phyloP scores from a whole-genome alignment of 805 yeast species.

The Candida adriatica region DNA sequence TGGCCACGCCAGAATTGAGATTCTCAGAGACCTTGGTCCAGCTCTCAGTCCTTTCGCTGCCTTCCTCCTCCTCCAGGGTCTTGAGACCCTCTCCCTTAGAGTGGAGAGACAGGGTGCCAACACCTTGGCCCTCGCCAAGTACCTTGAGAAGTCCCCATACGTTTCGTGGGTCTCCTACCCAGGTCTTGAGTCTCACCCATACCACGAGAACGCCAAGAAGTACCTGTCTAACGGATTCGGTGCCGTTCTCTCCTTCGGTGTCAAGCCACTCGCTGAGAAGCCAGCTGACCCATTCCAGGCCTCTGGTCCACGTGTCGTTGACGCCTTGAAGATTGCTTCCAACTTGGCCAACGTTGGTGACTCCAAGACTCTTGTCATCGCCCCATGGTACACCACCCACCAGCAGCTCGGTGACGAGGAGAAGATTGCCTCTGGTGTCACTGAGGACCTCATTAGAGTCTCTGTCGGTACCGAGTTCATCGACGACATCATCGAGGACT shows the following conservation, averaged over 20 bases:
- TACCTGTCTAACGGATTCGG: slow-evolving; percentile 79
- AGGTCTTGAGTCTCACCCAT: slow-evolving; percentile 72
- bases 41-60: slow-evolving; percentile 82
- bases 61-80: slow-evolving; percentile 82
- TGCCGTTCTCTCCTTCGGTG: slow-evolving; percentile 85
- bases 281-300: slow-evolving; percentile 56
- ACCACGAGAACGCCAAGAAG: slow-evolving; percentile 78
- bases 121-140: slow-evolving; percentile 72
- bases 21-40: slow-evolving; percentile 90
- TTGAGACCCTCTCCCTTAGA: slow-evolving; percentile 89
- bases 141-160: slow-evolving; percentile 62
- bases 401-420: slow-evolving; percentile 83
- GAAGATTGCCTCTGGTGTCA: slow-evolving; percentile 77
- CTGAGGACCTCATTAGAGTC: slow-evolving; percentile 81
- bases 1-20: slow-evolving; percentile 74
- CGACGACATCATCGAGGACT: slow-evolving; percentile 85
- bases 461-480: slow-evolving; percentile 88
- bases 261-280: slow-evolving; percentile 54
- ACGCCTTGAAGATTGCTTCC: slow-evolving; percentile 75
- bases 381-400: slow-evolving; percentile 95
- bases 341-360: slow-evolving; percentile 97
- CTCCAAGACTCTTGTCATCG: slow-evolving; percentile 88
- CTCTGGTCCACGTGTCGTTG: slow-evolving; percentile 81
- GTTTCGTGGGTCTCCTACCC: slow-evolving; percentile 91
- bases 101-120: slow-evolving; percentile 88